Evolutionary conservation across 345 rosid genomes (phyloP).

Genomic region (Eucalyptus cloeziana): DNA sequence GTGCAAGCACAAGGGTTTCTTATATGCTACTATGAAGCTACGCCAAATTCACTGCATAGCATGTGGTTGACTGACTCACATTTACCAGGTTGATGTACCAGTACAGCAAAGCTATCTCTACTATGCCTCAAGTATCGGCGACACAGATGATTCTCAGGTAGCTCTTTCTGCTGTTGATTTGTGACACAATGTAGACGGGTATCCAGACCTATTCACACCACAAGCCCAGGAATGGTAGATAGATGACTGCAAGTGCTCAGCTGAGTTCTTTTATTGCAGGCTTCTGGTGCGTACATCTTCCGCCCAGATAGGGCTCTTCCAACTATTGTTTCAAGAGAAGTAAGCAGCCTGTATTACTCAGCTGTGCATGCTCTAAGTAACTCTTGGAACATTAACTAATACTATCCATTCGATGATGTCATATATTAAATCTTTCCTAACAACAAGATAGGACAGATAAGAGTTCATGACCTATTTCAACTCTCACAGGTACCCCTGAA

Average conservation of each 20-base stretch:
- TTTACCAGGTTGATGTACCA: conserved; percentile 49
- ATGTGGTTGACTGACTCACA: neutral
- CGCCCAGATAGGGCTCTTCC: conserved; percentile 46
- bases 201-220: neutral
- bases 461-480: neutral
- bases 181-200: neutral
- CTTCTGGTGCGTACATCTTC: conserved; percentile 80
- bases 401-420: neutral
- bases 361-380: neutral
- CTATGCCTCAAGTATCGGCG: conserved; percentile 51
- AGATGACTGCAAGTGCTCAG: neutral
- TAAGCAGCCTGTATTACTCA: conserved; percentile 2
- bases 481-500: conserved; percentile 38
- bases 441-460: neutral
- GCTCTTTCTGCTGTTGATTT: neutral
- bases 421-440: neutral
- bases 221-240: neutral
- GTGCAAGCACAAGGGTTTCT: neutral
- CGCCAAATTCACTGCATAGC: neutral
- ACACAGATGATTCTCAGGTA: conserved; percentile 14
- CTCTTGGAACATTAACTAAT: neutral
- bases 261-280: conserved; percentile 8
- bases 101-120: conserved; percentile 73
- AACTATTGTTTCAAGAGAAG: conserved; percentile 32
- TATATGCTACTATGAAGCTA: neutral